Evolutionary conservation across 495 filamentous ascomycete genomes (phyloP).

Genomic region (Penicillium malachiteum): DNA sequence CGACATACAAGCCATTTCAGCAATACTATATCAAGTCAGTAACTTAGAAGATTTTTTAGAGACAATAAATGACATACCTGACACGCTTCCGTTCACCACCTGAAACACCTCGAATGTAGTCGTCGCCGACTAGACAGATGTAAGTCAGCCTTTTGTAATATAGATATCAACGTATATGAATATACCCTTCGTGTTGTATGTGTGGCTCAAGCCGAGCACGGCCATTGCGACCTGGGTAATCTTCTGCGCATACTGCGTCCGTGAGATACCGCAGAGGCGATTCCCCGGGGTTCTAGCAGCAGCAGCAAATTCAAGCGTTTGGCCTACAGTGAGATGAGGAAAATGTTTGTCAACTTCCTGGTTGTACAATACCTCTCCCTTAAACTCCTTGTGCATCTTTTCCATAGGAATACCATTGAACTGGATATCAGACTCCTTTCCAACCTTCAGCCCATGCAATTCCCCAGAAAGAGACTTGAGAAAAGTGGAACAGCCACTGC

Average conservation of each 20-base stretch:
- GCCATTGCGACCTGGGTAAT: conserved; percentile 60
- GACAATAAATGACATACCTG: conserved; percentile 33
- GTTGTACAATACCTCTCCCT: conserved; percentile 64
- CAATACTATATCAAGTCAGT: conserved; percentile 39
- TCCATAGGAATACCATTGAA: conserved; percentile 59
- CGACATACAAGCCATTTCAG: conserved; percentile 55
- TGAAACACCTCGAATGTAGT: conserved; percentile 74
- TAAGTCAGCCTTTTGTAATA: conserved; percentile 72
- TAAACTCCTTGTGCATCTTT: conserved; percentile 56
- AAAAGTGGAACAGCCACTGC: conserved; percentile 71
- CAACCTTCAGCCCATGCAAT: conserved; percentile 68
- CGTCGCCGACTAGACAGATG: conserved; percentile 66
- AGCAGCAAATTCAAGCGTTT: conserved; percentile 60
- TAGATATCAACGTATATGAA: conserved; percentile 47
- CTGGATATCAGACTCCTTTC: conserved; percentile 55
- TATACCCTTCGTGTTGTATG: conserved; percentile 68
- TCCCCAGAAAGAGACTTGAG: conserved; percentile 71
- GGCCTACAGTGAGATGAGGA: conserved; percentile 58
- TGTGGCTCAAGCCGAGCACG: conserved; percentile 59
- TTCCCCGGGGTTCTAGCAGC: conserved; percentile 48
- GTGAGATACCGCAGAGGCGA: conserved; percentile 44
- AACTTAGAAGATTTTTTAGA: neutral
- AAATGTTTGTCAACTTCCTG: conserved; percentile 61
- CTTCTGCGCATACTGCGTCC: conserved; percentile 44
- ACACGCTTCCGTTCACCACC: conserved; percentile 85